Conservation (phyloP, 2,329 filamentous ascomycete genomes). For the Epicoccum nigrum region DNA sequence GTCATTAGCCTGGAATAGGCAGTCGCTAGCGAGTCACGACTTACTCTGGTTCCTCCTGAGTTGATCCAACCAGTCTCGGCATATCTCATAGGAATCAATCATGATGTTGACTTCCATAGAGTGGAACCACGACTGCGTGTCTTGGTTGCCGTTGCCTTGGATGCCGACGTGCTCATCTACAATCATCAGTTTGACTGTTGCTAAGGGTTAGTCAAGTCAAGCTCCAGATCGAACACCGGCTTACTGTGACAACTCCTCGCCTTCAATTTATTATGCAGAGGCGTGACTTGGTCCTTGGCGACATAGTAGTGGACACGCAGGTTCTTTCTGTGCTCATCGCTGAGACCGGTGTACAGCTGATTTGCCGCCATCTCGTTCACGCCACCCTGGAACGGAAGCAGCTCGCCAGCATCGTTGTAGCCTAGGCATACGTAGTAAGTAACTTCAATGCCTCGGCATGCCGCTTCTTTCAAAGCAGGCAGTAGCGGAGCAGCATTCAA, state of each 20-base stretch:
- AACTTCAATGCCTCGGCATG: constrained; percentile 70
- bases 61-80: constrained; percentile 66
- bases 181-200: constrained; percentile 74
- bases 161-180: constrained; percentile 72
- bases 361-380: constrained; percentile 75
- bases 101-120: constrained; percentile 79
- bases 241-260: constrained; percentile 68
- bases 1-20: not conserved
- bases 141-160: constrained; percentile 78
- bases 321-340: constrained; percentile 53
- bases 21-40: not conserved
- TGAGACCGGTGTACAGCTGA: constrained; percentile 62
- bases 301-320: constrained; percentile 74
- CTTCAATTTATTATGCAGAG: constrained; percentile 70
- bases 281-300: constrained; percentile 72
- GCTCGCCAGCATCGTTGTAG: constrained; percentile 79
- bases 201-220: not conserved
- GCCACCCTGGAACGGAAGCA: constrained; percentile 76
- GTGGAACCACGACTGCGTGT: constrained; percentile 81
- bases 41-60: constrained; percentile 67
- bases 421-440: constrained; percentile 76
- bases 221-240: not conserved
- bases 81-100: constrained; percentile 69
- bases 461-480: constrained; percentile 66
- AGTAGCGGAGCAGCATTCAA: constrained; percentile 74